Conservation (phyloP, 257 asterid genomes). For the Apocynum venetum region DNA sequence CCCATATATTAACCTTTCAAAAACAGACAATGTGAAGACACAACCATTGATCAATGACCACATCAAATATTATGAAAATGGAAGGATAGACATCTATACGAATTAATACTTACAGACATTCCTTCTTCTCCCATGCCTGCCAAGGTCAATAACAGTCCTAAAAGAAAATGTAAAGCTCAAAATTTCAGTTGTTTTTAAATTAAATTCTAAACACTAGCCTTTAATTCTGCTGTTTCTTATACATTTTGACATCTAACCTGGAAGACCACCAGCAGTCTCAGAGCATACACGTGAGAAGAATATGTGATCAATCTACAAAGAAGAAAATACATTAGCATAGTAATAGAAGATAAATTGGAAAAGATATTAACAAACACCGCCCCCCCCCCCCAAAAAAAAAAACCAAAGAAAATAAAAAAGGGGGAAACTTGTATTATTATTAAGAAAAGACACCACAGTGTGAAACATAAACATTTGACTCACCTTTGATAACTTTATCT, state of each 20-base stretch:
- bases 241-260: slow-evolving; percentile 46
- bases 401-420: not conserved
- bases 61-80: slow-evolving; percentile 2
- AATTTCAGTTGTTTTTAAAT: not conserved
- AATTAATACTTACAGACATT: slow-evolving; percentile 58
- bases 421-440: not conserved
- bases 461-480: not conserved
- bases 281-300: slow-evolving; percentile 95
- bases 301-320: slow-evolving; percentile 86
- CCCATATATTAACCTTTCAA: slow-evolving; percentile 87
- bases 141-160: slow-evolving; percentile 91
- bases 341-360: not conserved
- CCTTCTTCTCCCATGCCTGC: slow-evolving; percentile 95
- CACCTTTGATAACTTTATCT: slow-evolving; percentile 91
- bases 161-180: slow-evolving; percentile 18
- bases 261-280: slow-evolving; percentile 98
- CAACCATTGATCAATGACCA: slow-evolving; percentile 3
- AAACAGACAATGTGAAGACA: slow-evolving; percentile 2
- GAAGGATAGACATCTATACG: not conserved
- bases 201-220: not conserved
- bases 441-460: not conserved
- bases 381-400: not conserved
- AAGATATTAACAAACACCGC: not conserved
- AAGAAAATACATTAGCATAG: slow-evolving; percentile 1
- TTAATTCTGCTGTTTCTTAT: not conserved